Base-by-base conservation (phyloP, 202 grass and related monocot species). In the Setaria italica region DNA sequence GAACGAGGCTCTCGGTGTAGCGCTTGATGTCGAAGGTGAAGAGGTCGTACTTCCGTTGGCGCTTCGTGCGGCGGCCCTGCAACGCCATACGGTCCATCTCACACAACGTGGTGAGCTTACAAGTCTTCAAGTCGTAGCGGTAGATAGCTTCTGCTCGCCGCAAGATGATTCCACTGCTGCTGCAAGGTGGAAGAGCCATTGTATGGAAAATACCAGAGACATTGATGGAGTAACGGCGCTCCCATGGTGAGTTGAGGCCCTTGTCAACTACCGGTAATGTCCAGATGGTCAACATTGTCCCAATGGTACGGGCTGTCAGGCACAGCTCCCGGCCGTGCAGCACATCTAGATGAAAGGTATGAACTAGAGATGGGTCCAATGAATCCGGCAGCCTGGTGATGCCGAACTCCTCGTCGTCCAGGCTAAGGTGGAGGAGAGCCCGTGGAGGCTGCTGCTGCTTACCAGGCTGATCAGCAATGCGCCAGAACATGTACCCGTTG, bases 91-190 rank as follows among this genome's bases (percentile, higher is more conserved):
- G 11, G 5, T 2, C 3, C 62, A 65, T 15, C 4, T 65, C 32
- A 16, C 12, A 65, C 13, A 65, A 15, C 3, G 10, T 65, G 4
- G 3, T 65, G 3, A 65, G 4, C 32, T 35, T 4, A 1, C 11
- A 2, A 16, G 12, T 34, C 0, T 11, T 13, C 12, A 34, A 1
- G 30, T 65, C 12, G 7, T 65, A 65, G 62, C 32, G 1, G 62
- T 16, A 35, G 4, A 65, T 45, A 6, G 42, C 1, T 0, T 7
- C 0, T 0, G 0, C 2, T 6, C 7, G 1, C 42, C 42, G 29
- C 43, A 48, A 13, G 4, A 71, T 11, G 10, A 71, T 29, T 2
- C 20, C 9, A 9, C n/a, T n/a, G n/a, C 8, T 7, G 67, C 67
- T 30, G 67, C 17, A 8, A 11, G 67, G 67, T 21, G 20, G 67